Evolutionary conservation across 495 filamentous ascomycete genomes (phyloP), one percentile per base, ranked within the genome.

Genomic region (Penicillium canariense): DNA sequence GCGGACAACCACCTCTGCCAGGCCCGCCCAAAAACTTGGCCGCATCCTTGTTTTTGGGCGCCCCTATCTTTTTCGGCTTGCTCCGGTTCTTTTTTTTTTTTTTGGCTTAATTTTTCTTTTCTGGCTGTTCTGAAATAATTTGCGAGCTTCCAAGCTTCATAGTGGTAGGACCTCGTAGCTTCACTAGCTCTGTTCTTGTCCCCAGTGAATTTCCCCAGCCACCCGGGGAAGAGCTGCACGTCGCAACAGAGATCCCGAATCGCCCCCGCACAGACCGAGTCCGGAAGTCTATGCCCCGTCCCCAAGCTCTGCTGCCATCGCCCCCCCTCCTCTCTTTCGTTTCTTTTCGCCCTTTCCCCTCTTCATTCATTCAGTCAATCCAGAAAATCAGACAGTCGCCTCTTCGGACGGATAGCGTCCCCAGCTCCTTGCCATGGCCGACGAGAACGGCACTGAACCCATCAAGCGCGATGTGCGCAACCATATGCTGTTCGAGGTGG

Each of bases 401-500:
- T 25, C 8, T 14, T 43, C 39, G 4, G 39, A n/a, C 9, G 5
- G 10, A 15, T 20, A 6, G 23, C 25, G 15, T 18, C 10, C 42
- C 9, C 15, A 5, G 3, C 9, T 45, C 26, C 18, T 9, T 48
- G 45, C 34, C 26, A 72, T 70, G 65, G 62, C 70, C 40, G 69
- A 71, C 50, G 69, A 65, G 35, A 67, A 65, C 43, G 71, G 63
- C 10, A 45, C 57, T 45, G 77, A 78, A 31, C 67, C 73, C 27
- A 67, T 73, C 43, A 71, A 70, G 62, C 73, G 88, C 63, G 89
- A 91, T 74, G 81, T 90, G 39, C 83, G 80, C 71, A 87, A 89
- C 64, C 88, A 92, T 62, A 75, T 89, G 66, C 86, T 98, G 44
- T 98, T 98, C 62, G 94, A 98, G 75, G 75, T 97, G 54, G 91